Percentiles rank a stretch among this genome's conserved stretches.
phyloP scores from a whole-genome alignment of 2,329 filamentous ascomycete species.

The Venturia oleaginea region DNA sequence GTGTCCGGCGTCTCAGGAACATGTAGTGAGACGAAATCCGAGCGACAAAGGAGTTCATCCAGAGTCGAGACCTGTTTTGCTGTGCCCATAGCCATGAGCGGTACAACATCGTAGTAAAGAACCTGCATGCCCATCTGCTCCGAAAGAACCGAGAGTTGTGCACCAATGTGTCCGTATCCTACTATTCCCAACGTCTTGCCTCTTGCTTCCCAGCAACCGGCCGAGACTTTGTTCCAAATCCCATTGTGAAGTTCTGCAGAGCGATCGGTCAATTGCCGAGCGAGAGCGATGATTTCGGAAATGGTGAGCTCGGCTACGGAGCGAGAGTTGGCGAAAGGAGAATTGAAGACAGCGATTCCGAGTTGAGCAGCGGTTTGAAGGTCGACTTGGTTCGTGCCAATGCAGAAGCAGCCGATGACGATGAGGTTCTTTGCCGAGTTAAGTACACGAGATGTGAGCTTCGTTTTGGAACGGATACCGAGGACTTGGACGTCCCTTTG shows the following conservation, averaged over 20 bases:
- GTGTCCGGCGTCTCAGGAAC: slow-evolving; percentile 92
- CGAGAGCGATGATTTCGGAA: slow-evolving; percentile 81
- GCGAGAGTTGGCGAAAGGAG: slow-evolving; percentile 94
- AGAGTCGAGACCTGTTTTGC: slow-evolving; percentile 73
- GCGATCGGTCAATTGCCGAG: slow-evolving; percentile 85
- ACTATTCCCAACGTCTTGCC: slow-evolving; percentile 96
- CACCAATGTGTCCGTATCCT: slow-evolving; percentile 95
- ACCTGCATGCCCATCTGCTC: slow-evolving; percentile 98
- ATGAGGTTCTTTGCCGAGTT: slow-evolving; percentile 87
- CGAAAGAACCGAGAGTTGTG: slow-evolving; percentile 87
- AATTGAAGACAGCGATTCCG: slow-evolving; percentile 98
- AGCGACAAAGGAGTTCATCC: slow-evolving; percentile 62
- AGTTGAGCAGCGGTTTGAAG: slow-evolving; percentile 71
- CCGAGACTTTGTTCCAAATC: slow-evolving; percentile 96
- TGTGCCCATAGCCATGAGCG: slow-evolving; percentile 88
- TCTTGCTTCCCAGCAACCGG: slow-evolving; percentile 94
- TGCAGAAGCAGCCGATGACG: slow-evolving; percentile 97
- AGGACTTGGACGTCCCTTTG: slow-evolving; percentile 87
- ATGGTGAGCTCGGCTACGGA: slow-evolving; percentile 96
- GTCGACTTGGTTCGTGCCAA: slow-evolving; percentile 93
- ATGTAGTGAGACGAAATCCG: slow-evolving; percentile 91
- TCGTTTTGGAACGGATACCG: slow-evolving; percentile 96
- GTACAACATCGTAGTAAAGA: slow-evolving; percentile 93
- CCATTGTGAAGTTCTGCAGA: slow-evolving; percentile 90
- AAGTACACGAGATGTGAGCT: slow-evolving; percentile 77